These are phyloP conservation scores for Colletotrichum orbiculare DNA, from an alignment of 2,329 filamentous ascomycete species.

Conservation along the genomic window DNA sequence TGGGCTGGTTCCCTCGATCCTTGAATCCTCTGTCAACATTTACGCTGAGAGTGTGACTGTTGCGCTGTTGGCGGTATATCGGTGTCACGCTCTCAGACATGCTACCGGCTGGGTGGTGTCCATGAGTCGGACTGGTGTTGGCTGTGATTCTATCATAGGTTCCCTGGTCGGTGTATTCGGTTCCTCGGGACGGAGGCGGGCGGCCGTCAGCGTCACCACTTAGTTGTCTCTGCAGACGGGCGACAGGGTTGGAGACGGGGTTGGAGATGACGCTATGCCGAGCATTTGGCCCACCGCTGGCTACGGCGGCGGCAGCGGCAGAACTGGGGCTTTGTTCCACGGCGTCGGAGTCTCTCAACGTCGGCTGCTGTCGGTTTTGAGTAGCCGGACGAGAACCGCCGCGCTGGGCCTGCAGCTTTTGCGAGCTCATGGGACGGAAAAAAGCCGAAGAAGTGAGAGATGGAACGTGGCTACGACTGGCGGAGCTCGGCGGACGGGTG, in stretches of 20 bases:
- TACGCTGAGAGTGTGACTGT: slow-evolving; percentile 60
- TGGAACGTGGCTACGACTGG: slow-evolving; percentile 88
- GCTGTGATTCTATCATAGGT: slow-evolving; percentile 76
- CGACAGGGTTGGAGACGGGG: slow-evolving; percentile 57
- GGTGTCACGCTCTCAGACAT: slow-evolving; percentile 83
- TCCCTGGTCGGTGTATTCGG: slow-evolving; percentile 82
- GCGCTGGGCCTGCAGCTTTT: slow-evolving; percentile 91
- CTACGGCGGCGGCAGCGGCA: slow-evolving; percentile 43
- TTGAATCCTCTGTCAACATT: slow-evolving; percentile 72
- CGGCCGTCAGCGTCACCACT: slow-evolving; percentile 63
- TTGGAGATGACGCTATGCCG: slow-evolving; percentile 64
- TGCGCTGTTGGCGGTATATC: slow-evolving; percentile 62
- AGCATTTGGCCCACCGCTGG: slow-evolving; percentile 52
- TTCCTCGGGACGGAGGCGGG: slow-evolving; percentile 79
- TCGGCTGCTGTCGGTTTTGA: slow-evolving; percentile 47
- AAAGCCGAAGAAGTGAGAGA: slow-evolving; percentile 91
- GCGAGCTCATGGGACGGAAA: slow-evolving; percentile 96
- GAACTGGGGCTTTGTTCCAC: slow-evolving; percentile 52
- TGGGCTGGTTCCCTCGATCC: slow-evolving; percentile 62
- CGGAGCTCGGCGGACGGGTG: slow-evolving; percentile 63
- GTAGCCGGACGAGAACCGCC: slow-evolving; percentile 62
- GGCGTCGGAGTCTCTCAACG: slow-evolving; percentile 41
- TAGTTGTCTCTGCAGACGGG: slow-evolving; percentile 46
- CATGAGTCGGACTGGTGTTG: slow-evolving; percentile 78
- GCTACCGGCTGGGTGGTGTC: slow-evolving; percentile 68